These are phyloP conservation scores for Euphorbia schlechtendalii DNA, from an alignment of 441 rosid species.

Conservation along the genomic window DNA sequence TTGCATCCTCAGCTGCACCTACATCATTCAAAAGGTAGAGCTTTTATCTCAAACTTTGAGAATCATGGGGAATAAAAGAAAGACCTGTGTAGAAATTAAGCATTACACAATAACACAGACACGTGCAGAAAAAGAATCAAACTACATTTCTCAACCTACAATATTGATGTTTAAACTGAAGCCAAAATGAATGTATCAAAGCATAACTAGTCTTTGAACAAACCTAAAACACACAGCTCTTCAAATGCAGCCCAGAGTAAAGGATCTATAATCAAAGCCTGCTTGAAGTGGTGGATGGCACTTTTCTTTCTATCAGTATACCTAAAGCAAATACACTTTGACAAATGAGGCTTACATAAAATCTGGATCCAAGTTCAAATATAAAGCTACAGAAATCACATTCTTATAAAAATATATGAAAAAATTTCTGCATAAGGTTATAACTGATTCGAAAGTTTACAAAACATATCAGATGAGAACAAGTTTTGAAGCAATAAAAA, in stretches of 20 bases:
- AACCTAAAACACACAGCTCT: slow-evolving; percentile 88
- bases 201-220: slow-evolving; percentile 16
- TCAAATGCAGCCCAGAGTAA: slow-evolving; percentile 92
- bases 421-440: neutral
- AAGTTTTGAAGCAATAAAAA: neutral
- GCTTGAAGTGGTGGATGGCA: slow-evolving; percentile 76
- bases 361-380: neutral
- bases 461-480: neutral
- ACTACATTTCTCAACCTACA: slow-evolving; percentile 8
- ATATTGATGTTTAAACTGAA: neutral
- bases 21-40: slow-evolving; percentile 16
- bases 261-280: slow-evolving; percentile 81
- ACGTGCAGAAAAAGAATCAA: neutral
- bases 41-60: neutral
- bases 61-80: neutral
- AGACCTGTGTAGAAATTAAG: neutral
- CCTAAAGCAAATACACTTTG: slow-evolving; percentile 39
- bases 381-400: neutral
- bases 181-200: neutral
- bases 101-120: slow-evolving; percentile 3
- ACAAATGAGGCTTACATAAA: slow-evolving; percentile 10
- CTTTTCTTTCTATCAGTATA: slow-evolving; percentile 83
- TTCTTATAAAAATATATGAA: neutral
- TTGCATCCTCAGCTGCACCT: slow-evolving; percentile 93
- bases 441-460: too few relatives aligned